Base-by-base conservation (phyloP, 2,329 filamentous ascomycete species). In the Penicillium vulpinum region DNA sequence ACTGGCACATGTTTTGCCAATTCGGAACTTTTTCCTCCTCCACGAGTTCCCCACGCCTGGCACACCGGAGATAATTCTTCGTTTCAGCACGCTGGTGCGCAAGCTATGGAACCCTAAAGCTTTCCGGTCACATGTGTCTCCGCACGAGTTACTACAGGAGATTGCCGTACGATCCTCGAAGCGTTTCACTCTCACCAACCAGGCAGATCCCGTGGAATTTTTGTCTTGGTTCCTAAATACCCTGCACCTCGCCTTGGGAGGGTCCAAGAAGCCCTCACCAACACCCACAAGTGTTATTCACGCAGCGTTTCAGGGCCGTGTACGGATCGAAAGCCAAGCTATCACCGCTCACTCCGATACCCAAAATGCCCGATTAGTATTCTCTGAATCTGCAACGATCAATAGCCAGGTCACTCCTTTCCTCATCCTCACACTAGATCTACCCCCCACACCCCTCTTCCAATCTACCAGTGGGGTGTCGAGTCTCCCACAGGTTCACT, bases 21-120 rank as follows among this genome's bases (percentile, higher is more conserved):
- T 99, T 64, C 87, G 94, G 33, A 97, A 97, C 73, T 97, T 87
- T 77, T 87, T 97, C 71, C 86, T 99, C 68, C 84, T 97, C 1
- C 91, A 96, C 70, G 85, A 95, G 65, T 88, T 97, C 50, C 82
- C 82, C 11, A 65, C 67, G 5, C 82, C 82, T 11, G 83, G 82
- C 16, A 76, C 77, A 56, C 87, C 91, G 3, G 92, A 97, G 76
- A 85, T 99, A 33, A 91, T 90, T 52, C 88, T 94, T 73, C 86
- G 94, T 11, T 92, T 93, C 70, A 90, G 89, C 65, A 94, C 92
- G 52, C 83, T 99, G 21, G 86, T 97, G 58, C 89, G 94, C 72
- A 99, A 99, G 78, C 91, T 99, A 64, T 99, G 94, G 94, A 99
- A 99, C 73, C 89, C 92, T 2, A 88, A 90, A 65, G 93, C 94